A percentile compares a stretch with the other conserved stretches of the same genome.
Evolutionary conservation across 495 filamentous ascomycete species (phyloP).

Genomic region (Xylaria telfairii): DNA sequence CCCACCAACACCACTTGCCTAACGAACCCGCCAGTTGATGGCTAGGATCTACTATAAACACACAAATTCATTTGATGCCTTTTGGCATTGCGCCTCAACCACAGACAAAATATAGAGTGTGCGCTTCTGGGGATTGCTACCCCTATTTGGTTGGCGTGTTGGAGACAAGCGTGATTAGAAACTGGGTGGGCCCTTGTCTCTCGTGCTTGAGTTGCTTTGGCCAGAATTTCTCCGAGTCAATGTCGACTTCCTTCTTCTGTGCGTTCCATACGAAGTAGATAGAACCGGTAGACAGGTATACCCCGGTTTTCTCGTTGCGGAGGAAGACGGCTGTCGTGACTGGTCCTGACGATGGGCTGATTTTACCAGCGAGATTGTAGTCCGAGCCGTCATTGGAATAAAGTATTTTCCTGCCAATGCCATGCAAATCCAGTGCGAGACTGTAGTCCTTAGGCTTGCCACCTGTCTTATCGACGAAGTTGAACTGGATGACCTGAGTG

Average conservation of each 20-base stretch:
- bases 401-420: background rate
- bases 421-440: background rate
- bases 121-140: background rate
- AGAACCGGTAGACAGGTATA: too few species aligned
- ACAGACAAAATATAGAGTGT: background rate
- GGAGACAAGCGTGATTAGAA: background rate
- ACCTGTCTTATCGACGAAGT: background rate
- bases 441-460: background rate
- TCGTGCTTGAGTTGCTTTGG: background rate
- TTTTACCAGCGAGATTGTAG: too few species aligned
- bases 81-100: background rate
- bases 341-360: too few species aligned
- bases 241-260: background rate
- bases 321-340: too few species aligned
- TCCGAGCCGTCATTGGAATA: too few species aligned
- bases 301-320: too few species aligned
- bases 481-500: background rate
- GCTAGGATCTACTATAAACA: background rate
- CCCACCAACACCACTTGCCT: background rate
- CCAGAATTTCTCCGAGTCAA: background rate
- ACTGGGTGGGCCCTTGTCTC: background rate
- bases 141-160: background rate
- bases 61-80: background rate
- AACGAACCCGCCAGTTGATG: background rate
- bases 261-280: too few species aligned